phyloP scores from a whole-genome alignment of 1,139 yeast genomes.

The Debaryomycetaceae sp. region DNA sequence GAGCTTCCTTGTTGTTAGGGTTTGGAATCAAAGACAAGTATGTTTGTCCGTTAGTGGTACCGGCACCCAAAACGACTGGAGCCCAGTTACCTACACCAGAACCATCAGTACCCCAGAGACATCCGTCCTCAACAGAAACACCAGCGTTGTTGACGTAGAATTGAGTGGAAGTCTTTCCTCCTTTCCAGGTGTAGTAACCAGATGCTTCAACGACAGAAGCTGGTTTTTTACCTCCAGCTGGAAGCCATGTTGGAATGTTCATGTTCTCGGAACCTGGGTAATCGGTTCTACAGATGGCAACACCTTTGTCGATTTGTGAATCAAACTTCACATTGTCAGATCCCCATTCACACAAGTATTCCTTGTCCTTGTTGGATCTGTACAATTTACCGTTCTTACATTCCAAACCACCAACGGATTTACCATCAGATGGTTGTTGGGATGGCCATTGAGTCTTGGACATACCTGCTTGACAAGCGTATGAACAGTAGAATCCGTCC shows the following conservation, averaged over 20 bases:
- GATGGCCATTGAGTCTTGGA: slow-evolving; percentile 97
- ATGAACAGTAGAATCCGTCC: slow-evolving; percentile 93
- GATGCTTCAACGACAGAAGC: slow-evolving; percentile 77
- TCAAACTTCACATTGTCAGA: slow-evolving; percentile 62
- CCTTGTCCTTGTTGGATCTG: slow-evolving; percentile 62
- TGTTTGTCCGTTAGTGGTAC: slow-evolving; percentile 71
- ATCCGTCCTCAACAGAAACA: slow-evolving; percentile 82
- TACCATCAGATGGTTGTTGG: slow-evolving; percentile 79
- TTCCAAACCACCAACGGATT: slow-evolving; percentile 83
- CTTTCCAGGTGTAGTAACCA: slow-evolving; percentile 77
- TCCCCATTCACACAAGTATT: slow-evolving; percentile 85
- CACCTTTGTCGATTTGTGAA: slow-evolving; percentile 58
- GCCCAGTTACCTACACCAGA: slow-evolving; percentile 97
- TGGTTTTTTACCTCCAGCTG: slow-evolving; percentile 62
- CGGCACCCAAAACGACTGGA: slow-evolving; percentile 93
- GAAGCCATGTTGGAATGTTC: slow-evolving; percentile 86
- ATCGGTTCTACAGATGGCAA: slow-evolving; percentile 94
- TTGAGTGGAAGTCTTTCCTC: slow-evolving; percentile 85
- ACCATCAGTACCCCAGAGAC: slow-evolving; percentile 84
- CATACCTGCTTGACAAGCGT: slow-evolving; percentile 95
- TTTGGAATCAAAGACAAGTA: slow-evolving; percentile 93
- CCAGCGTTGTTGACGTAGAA: slow-evolving; percentile 97
- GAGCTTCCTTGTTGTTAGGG: slow-evolving; percentile 76
- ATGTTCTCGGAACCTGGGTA: slow-evolving; percentile 99
- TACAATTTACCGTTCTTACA: slow-evolving; percentile 79